A percentile compares a stretch with the other conserved stretches of the same genome.
phyloP scores from a whole-genome alignment of 129 eudicot genomes.

The Gnaphalium uliginosum region DNA sequence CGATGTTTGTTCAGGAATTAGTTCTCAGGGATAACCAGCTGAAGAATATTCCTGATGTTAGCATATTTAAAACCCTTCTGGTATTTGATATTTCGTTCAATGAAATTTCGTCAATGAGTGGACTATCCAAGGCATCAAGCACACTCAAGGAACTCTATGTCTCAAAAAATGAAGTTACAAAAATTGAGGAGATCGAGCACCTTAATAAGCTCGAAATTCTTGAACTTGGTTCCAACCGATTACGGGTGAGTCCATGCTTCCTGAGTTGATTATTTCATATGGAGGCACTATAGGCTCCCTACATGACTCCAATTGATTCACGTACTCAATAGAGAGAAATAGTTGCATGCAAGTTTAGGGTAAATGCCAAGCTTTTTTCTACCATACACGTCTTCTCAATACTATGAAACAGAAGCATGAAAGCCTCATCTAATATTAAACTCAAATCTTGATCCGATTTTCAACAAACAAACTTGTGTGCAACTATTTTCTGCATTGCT shows the following conservation, averaged over 20 bases:
- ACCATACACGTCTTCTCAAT: neutral
- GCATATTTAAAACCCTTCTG: slow-evolving; percentile 76
- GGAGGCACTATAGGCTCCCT: neutral
- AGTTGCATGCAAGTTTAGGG: neutral
- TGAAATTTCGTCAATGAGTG: slow-evolving; percentile 77
- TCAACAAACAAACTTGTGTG: neutral
- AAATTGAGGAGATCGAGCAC: slow-evolving; percentile 95
- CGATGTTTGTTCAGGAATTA: slow-evolving; percentile 63
- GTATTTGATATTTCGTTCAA: slow-evolving; percentile 90
- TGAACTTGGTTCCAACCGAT: slow-evolving; percentile 94
- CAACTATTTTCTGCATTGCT: neutral
- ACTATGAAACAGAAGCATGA: neutral
- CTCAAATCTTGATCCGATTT: neutral
- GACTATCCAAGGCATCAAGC: slow-evolving; percentile 69
- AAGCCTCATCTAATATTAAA: neutral
- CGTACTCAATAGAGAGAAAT: neutral
- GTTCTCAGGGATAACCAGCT: slow-evolving; percentile 89
- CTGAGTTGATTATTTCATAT: neutral
- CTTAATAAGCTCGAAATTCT: slow-evolving; percentile 77
- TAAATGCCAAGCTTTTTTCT: neutral
- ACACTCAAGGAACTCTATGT: slow-evolving; percentile 94
- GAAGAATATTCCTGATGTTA: slow-evolving; percentile 84
- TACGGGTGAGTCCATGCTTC: slow-evolving; percentile 56
- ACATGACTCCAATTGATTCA: neutral
- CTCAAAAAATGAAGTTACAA: slow-evolving; percentile 86